Evolutionary conservation across 2,329 filamentous ascomycete genomes (phyloP).

Genomic region (Phoma herbarum): DNA sequence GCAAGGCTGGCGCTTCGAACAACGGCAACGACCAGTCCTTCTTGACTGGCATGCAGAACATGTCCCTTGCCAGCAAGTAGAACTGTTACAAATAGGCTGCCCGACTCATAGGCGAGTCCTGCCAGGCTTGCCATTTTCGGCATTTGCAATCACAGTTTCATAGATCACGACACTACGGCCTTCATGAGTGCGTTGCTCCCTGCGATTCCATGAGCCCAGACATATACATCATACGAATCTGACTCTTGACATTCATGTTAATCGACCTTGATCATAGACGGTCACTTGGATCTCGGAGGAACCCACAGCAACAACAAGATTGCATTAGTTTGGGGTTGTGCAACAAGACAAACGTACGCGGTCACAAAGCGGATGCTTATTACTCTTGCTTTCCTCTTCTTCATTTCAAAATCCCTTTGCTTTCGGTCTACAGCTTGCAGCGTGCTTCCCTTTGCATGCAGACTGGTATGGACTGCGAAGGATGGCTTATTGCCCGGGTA

Average conservation of each 20-base stretch:
- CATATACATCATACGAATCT: neutral
- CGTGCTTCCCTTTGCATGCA: neutral
- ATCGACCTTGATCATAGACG: neutral
- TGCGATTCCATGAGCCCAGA: neutral
- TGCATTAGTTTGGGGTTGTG: constrained; percentile 1
- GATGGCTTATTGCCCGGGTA: neutral
- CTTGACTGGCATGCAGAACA: constrained; percentile 36
- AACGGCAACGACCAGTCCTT: constrained; percentile 27
- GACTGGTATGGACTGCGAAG: neutral
- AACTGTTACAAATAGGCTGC: no score
- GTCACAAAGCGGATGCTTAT: constrained; percentile 8
- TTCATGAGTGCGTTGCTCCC: neutral
- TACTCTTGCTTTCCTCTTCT: constrained; percentile 1
- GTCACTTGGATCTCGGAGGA: neutral
- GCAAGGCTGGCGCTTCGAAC: constrained; percentile 18
- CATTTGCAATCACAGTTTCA: neutral
- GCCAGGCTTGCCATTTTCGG: neutral
- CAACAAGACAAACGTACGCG: constrained; percentile 1
- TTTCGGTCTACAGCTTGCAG: neutral
- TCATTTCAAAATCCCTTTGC: constrained; percentile 1
- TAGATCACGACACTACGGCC: constrained; percentile 16
- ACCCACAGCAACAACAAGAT: neutral
- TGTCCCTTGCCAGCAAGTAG: constrained; percentile 36
- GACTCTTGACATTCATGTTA: neutral
- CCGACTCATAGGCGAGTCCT: neutral